Evolutionary conservation across 495 filamentous ascomycete genomes (phyloP), one percentile per base, ranked within the genome.

Genomic region (Massariosphaeria phaeospora): DNA sequence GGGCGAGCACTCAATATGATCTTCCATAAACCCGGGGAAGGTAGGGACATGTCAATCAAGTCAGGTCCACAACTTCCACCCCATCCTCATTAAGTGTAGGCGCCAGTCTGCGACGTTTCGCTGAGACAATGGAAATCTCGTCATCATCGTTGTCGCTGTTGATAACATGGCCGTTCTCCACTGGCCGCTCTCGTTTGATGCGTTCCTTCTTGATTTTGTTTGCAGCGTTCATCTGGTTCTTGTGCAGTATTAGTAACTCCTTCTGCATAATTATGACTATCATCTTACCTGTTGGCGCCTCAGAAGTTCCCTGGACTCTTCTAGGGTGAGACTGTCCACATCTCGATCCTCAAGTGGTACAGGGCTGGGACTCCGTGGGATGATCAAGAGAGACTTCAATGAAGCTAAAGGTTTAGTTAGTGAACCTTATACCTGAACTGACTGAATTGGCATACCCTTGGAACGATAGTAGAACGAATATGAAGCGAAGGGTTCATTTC

Each of bases 391-490:
- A 7, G 41, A 36, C 21, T 55, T 53, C 12, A 63, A 23, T 2
- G 59, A 40, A 11, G 24, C 59, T 58, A 17, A 11, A 55, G 52
- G 1, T 2, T 41, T 13, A 10, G 21, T 52, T 33, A 21, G 36
- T 21, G 23, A 25, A 40, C 9, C n/a, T n/a, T n/a, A n/a, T n/a
- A n/a, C n/a, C n/a, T n/a, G n/a, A 2, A n/a, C 18, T 31, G 31
- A 31, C 6, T 24, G 12, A n/a, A 2, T 13, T 38, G 2, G 30
- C 54, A 27, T 48, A 58, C 54, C 33, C 25, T 20, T 24, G n/a
- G 55, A 63, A 0, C 54, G 59, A 35, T 63, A 63, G 8, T 30
- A 35, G 41, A 63, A 58, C 1, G 35, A 35, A 36, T 46, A 63
- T 5, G 54, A 49, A 6, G 55, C 59, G 18, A 63, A 63, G 55